Evolutionary conservation across 2,329 filamentous ascomycete species (phyloP), one percentile per base, ranked within the genome.

Genomic region (Penicillium sp.): DNA sequence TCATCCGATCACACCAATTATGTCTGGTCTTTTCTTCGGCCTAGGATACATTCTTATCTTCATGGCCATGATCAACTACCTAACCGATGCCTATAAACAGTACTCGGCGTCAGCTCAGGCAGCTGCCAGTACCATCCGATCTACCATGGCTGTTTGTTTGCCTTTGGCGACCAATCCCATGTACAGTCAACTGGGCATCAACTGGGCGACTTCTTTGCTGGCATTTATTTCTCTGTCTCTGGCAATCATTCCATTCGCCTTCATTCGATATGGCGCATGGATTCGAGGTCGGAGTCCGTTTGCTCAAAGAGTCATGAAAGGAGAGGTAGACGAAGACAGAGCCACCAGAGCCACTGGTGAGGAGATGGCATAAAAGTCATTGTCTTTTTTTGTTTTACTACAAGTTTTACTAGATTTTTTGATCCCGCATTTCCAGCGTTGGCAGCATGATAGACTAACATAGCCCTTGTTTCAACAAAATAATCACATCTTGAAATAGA

Each of bases 11-110:
- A 61, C 63, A 2, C 84, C 84, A 14, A 81, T 86, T 72, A 68
- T 86, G 23, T 81, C 82, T 1, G 84, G 85, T 1, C 63, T 87
- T 1, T 78, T 79, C 2, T 87, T 52, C 31, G 42, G 42, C 5
- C 42, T 45, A 2, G 42, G 42, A 31, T 45, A 45, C 11, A 45
- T 45, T n/a, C 42, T 45, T 14, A 45, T 45, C 9, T 45, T 45
- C 28, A 45, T 45, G 42, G 42, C 42, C 16, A 45, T 45, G 42
- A 45, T 45, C 24, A 45, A 45, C n/a, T 45, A 45, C 10, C 19
- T 52, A 3, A 47, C 43, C 8, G 50, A 47, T 47, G 50, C 43
- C 8, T 52, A 52, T 14, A 40, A 52, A 24, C 40, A 52, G 18
- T 42, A 24, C 26, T 52, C 50, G 6, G 50, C 50, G 0, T 52